Conservation (phyloP, 129 eudicot genomes). For the Cynara cardunculus region DNA sequence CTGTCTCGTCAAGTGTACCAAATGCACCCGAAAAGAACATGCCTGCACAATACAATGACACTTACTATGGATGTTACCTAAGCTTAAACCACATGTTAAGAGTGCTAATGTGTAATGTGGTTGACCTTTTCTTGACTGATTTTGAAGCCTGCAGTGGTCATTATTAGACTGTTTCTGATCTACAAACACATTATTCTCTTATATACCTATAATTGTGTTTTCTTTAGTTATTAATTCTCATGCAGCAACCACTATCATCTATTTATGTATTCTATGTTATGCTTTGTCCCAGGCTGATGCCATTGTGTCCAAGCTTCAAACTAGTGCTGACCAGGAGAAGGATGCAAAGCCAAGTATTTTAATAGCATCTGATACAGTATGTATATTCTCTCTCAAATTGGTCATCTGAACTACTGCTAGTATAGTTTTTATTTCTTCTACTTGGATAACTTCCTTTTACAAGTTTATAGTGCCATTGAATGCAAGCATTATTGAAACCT, state of each 20-base stretch:
- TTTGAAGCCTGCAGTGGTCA: not conserved
- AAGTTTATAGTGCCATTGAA: too few relatives aligned
- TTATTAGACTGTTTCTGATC: not conserved
- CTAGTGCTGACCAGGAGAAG: conserved; percentile 38
- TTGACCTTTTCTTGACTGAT: not conserved
- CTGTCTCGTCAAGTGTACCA: too few relatives aligned
- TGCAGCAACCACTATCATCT: not conserved
- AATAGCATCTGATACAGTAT: conserved; percentile 75
- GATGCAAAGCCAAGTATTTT: conserved; percentile 51
- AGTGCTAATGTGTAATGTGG: not conserved
- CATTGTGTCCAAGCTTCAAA: conserved; percentile 58
- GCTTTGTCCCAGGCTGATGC: conserved; percentile 63
- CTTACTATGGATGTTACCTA: not conserved
- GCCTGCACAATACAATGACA: not conserved
- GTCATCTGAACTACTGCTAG: not conserved
- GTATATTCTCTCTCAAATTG: conserved; percentile 12
- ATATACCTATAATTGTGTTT: not conserved
- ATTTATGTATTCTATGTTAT: not conserved
- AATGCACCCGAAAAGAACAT: too few relatives aligned
- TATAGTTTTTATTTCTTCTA: too few relatives aligned
- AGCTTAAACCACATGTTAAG: not conserved
- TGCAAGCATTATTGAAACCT: too few relatives aligned
- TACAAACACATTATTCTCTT: not conserved
- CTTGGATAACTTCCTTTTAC: too few relatives aligned
- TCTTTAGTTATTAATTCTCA: not conserved